Evolutionary conservation across 2,329 filamentous ascomycete genomes (phyloP).

Genomic region (Tolypocladium pustulatum): DNA sequence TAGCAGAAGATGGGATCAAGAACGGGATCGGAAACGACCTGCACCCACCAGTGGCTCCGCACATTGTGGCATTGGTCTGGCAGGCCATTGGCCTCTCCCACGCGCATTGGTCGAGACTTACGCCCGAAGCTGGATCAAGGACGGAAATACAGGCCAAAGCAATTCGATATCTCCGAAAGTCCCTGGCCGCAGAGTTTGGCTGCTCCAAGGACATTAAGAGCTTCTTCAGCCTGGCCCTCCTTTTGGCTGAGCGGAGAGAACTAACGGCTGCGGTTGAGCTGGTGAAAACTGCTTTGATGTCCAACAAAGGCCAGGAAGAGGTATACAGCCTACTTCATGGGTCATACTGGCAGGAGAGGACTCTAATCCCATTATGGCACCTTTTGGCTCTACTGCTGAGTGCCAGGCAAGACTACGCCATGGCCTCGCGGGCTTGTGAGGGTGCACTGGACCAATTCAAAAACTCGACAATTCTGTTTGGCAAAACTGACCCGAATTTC

Average conservation of each 20-base stretch:
- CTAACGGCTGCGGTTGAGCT: slow-evolving; percentile 71
- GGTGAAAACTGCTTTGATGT: slow-evolving; percentile 64
- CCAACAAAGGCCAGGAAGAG: slow-evolving; percentile 37
- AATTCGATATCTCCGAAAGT: slow-evolving; percentile 62
- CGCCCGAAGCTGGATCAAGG: slow-evolving; percentile 62
- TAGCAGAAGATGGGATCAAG: slow-evolving; percentile 16
- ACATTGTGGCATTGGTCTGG: slow-evolving; percentile 61
- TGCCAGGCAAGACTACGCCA: slow-evolving; percentile 72
- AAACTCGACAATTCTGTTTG: slow-evolving; percentile 59
- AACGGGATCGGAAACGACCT: slow-evolving; percentile 18
- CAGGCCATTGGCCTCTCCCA: slow-evolving; percentile 78
- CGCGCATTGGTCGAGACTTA: slow-evolving; percentile 77
- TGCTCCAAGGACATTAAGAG: slow-evolving; percentile 62
- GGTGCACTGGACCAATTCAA: slow-evolving; percentile 86
- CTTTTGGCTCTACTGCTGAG: slow-evolving; percentile 77
- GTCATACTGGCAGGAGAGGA: slow-evolving; percentile 51
- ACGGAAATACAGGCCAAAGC: slow-evolving; percentile 68
- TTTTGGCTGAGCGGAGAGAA: slow-evolving; percentile 82
- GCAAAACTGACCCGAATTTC: slow-evolving; percentile 43
- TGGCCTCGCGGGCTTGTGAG: slow-evolving; percentile 74
- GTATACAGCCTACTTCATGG: slow-evolving; percentile 34
- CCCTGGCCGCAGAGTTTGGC: slow-evolving; percentile 56
- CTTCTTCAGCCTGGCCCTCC: slow-evolving; percentile 68
- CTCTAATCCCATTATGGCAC: slow-evolving; percentile 78
- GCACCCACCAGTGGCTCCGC: slow-evolving; percentile 41